Base-by-base conservation (phyloP, 2,329 filamentous ascomycete species). In the Chaetomium olivaceum region DNA sequence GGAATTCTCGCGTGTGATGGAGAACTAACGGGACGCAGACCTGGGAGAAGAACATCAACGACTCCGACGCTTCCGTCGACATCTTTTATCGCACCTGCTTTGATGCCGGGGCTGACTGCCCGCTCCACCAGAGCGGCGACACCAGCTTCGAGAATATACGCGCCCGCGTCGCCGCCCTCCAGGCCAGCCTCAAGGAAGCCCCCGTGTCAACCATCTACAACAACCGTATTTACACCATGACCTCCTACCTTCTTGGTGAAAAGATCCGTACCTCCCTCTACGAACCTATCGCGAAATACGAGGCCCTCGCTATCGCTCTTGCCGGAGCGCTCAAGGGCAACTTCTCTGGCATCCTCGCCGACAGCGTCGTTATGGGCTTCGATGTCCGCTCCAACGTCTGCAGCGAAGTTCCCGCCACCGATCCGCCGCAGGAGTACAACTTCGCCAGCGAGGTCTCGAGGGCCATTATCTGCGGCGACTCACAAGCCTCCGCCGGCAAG, bases 401-500 rank as follows among this genome's bases (percentile, higher is more conserved):
- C 52, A 23, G 31, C 19, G 46, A 29, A 33, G n/a, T 19, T 4
- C 14, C 52, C 16, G 23, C 8, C n/a, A 51, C 27, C 39, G 31
- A 29, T 16, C 63, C 56, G 21, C 60, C 61, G 1, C 46, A 39
- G 12, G 5, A 16, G 7, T 66, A 66, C 61, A 57, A 39, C 39
- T 63, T 59, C 58, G 5, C 4, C 43, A 21, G 11, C n/a, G 66
- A 68, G n/a, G 61, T 54, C 21, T 4, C 46, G 3, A 12, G 27
- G 5, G 63, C 46, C 23, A 33, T 68, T 29, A 36, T 68, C 48
- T 68, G 66, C 58, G 61, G 66, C 61, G 66, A 68, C 61, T 63
- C 66, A 36, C 54, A 62, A 9, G 52, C 56, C n/a, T 52, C 33
- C 2, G 60, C 66, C 25, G 57, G 56, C 50, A 19, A 12, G 7